A percentile compares a stretch with the other conserved stretches of the same genome.
phyloP scores from a whole-genome alignment of 106 monocot genomes.

The Xerophyta viscosa region DNA sequence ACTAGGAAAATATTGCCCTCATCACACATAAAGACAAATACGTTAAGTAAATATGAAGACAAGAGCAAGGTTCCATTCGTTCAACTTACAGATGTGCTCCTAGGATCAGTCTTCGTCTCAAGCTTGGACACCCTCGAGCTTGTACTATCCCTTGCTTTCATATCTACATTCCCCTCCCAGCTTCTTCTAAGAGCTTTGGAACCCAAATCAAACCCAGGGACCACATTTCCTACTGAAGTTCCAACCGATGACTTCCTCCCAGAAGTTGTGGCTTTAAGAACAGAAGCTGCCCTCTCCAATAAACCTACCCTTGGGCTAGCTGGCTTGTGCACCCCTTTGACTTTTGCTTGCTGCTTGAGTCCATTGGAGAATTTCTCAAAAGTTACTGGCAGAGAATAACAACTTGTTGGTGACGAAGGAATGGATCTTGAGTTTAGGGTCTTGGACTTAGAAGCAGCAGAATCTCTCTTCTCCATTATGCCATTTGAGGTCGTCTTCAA shows the following conservation, averaged over 20 bases:
- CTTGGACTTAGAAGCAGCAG: constrained; percentile 14
- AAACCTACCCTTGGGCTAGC: constrained; percentile 34
- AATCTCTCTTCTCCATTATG: constrained; percentile 21
- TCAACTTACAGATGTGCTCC: constrained; percentile 38
- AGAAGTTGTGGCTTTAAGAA: constrained; percentile 33
- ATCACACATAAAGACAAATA: no score
- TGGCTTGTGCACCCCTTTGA: constrained; percentile 28
- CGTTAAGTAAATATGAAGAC: no score
- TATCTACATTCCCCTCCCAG: constrained; percentile 57
- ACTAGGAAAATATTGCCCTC: no score
- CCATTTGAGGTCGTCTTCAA: constrained; percentile 21
- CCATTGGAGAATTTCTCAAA: constrained; percentile 65
- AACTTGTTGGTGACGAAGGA: constrained; percentile 50
- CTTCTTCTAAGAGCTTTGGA: constrained; percentile 56
- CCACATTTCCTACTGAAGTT: constrained; percentile 21
- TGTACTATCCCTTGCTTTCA: constrained; percentile 24
- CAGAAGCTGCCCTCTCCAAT: constrained; percentile 57
- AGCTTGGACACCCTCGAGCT: constrained; percentile 26
- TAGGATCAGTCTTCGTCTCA: constrained; percentile 23
- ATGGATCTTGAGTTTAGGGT: constrained; percentile 19
- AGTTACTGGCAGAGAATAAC: constrained; percentile 55
- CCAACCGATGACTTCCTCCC: constrained; percentile 34
- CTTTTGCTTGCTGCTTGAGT: constrained; percentile 33
- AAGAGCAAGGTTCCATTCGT: no score
- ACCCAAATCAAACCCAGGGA: constrained; percentile 26